Evolutionary conservation across 2,329 filamentous ascomycete species (phyloP).

Genomic region (Ophiocordyceps polyrhachis-furcata): DNA sequence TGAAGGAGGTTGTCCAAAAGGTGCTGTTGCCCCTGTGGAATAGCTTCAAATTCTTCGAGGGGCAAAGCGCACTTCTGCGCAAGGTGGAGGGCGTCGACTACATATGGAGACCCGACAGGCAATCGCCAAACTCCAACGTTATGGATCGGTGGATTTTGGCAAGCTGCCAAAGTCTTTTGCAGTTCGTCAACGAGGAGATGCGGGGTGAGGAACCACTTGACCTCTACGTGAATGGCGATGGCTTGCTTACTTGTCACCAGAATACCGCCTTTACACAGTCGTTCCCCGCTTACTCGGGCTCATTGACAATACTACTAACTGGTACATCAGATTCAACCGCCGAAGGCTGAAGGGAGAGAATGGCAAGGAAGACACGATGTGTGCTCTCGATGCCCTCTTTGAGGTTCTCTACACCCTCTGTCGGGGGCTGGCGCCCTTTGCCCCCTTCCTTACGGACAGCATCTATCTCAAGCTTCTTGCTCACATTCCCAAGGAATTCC

Average conservation of each 20-base stretch:
- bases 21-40: slow-evolving; percentile 89
- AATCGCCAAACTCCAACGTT: slow-evolving; percentile 66
- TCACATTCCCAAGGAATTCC: slow-evolving; percentile 56
- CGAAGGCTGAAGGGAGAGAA: slow-evolving; percentile 81
- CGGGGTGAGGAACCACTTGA: slow-evolving; percentile 18
- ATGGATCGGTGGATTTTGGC: slow-evolving; percentile 96
- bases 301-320: slow-evolving; percentile 94
- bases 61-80: slow-evolving; percentile 69
- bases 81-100: slow-evolving; percentile 67
- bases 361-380: slow-evolving; percentile 66
- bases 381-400: slow-evolving; percentile 85
- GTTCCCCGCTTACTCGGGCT: slow-evolving; percentile 66
- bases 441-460: slow-evolving; percentile 84
- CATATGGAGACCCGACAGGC: slow-evolving; percentile 56
- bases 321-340: slow-evolving; percentile 93
- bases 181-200: slow-evolving; percentile 92
- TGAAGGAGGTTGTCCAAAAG: slow-evolving; percentile 88
- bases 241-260: slow-evolving; percentile 11
- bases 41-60: slow-evolving; percentile 90
- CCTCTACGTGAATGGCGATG: neutral
- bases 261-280: slow-evolving; percentile 73
- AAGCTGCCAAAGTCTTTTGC: slow-evolving; percentile 73
- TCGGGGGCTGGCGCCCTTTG: slow-evolving; percentile 81
- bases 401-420: slow-evolving; percentile 83
- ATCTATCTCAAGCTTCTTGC: slow-evolving; percentile 75